A percentile compares a stretch with the other conserved stretches of the same genome.
Conservation (phyloP, 139 green algal genomes). For the Spirogloea muscicola region DNA sequence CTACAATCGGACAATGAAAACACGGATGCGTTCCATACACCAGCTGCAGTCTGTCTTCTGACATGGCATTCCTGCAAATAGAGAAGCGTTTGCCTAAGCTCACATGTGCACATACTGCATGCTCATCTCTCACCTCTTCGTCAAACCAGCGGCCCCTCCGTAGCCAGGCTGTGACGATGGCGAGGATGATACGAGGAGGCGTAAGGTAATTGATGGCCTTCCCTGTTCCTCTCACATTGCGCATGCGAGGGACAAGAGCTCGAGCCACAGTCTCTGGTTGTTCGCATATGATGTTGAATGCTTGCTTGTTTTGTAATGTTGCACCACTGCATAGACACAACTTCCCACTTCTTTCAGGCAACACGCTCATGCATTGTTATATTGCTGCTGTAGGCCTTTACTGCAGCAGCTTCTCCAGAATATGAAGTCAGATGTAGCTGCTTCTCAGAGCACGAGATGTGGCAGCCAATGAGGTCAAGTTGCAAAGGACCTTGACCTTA, state of each 20-base stretch:
- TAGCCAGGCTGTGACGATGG: conserved; percentile 59
- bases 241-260: conserved; percentile 71
- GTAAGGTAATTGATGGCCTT: conserved; percentile 70
- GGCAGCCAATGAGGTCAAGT: too few species aligned
- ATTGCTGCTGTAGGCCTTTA: background rate
- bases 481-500: too few species aligned
- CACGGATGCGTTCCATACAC: too few species aligned
- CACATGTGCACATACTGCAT: too few species aligned
- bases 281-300: conserved; percentile 88
- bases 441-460: background rate
- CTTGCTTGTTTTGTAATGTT: conserved; percentile 49
- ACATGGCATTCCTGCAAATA: too few species aligned
- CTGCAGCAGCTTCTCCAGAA: background rate
- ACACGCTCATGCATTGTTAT: background rate
- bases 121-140: conserved; percentile 47
- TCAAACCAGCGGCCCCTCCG: conserved; percentile 73
- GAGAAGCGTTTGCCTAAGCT: too few species aligned
- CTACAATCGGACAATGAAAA: too few species aligned
- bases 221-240: conserved; percentile 53
- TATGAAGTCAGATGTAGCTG: background rate
- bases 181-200: conserved; percentile 49
- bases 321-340: conserved; percentile 23
- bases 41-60: too few species aligned
- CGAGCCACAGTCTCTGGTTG: conserved; percentile 79
- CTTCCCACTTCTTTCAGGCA: background rate